phyloP scores from a whole-genome alignment of 75 land plant species.

The Pinus albicaulis region DNA sequence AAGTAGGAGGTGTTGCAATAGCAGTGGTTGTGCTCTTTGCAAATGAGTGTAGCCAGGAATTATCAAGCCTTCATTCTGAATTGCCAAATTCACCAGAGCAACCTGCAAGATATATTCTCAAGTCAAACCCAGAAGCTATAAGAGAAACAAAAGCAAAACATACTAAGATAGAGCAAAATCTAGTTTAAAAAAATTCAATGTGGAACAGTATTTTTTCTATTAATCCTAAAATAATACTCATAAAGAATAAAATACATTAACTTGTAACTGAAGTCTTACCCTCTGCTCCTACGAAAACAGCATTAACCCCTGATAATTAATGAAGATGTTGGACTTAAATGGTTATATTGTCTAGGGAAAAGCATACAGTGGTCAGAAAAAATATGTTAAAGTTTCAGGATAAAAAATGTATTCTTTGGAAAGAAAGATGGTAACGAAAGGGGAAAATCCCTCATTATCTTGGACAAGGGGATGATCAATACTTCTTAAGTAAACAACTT shows the following conservation, averaged over 20 bases:
- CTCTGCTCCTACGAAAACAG: neutral
- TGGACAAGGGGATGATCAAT: no score
- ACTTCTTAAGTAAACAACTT: no score
- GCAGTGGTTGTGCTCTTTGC: slow-evolving; percentile 93
- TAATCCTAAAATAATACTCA: neutral
- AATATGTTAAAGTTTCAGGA: neutral
- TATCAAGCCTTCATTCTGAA: slow-evolving; percentile 72
- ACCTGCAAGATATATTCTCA: slow-evolving; percentile 37
- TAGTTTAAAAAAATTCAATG: neutral
- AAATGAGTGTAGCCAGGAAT: slow-evolving; percentile 97
- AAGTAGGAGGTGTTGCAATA: slow-evolving; percentile 86
- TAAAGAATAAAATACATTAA: neutral
- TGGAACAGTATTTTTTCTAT: neutral
- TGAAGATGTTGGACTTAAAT: neutral
- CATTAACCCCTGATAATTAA: neutral
- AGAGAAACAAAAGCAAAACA: neutral
- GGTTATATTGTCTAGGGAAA: neutral
- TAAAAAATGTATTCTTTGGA: neutral
- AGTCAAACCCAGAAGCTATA: neutral
- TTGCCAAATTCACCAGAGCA: slow-evolving; percentile 65
- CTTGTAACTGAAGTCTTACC: neutral
- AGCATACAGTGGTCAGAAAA: neutral
- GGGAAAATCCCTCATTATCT: no score
- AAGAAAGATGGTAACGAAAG: neutral
- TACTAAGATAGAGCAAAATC: neutral